These are phyloP conservation scores for Phytophthora megakarya DNA, from an alignment of 352 stramenopile species.

Conservation along the genomic window DNA sequence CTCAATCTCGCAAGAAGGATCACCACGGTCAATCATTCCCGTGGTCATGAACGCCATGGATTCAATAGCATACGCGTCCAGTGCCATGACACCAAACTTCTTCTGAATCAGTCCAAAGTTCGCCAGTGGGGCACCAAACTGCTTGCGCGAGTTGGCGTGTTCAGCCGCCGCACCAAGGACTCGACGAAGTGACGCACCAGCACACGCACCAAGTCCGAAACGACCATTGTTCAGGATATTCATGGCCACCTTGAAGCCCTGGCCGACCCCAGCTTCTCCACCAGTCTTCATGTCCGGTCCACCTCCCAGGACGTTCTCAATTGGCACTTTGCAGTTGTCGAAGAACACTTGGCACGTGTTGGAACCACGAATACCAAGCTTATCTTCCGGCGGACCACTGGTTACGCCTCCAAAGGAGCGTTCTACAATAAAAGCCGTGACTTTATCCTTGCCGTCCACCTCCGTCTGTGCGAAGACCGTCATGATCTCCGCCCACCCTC, in stretches of 20 bases:
- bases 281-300: constrained; percentile 76
- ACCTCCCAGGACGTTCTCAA: constrained; percentile 90
- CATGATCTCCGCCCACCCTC: constrained; percentile 95
- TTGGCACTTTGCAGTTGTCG: constrained; percentile 94
- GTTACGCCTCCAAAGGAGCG: constrained; percentile 91
- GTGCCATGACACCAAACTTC: constrained; percentile 84
- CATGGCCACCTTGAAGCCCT: constrained; percentile 94
- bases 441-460: constrained; percentile 96
- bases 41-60: constrained; percentile 92
- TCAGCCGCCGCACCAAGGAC: constrained; percentile 70
- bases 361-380: constrained; percentile 97
- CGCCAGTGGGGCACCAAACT: constrained; percentile 76
- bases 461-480: constrained; percentile 97
- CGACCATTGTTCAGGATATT: constrained; percentile 95
- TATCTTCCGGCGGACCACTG: constrained; percentile 94
- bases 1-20: constrained; percentile 88
- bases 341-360: constrained; percentile 97
- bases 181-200: constrained; percentile 70
- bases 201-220: constrained; percentile 81
- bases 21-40: constrained; percentile 87
- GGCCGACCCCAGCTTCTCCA: constrained; percentile 72
- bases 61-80: constrained; percentile 87
- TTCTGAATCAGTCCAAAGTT: constrained; percentile 89
- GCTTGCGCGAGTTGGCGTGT: constrained; percentile 80
- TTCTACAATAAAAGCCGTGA: constrained; percentile 98